These are phyloP conservation scores for Prunus campanulata DNA, from an alignment of 306 rosid genomes.

Conservation along the genomic window DNA sequence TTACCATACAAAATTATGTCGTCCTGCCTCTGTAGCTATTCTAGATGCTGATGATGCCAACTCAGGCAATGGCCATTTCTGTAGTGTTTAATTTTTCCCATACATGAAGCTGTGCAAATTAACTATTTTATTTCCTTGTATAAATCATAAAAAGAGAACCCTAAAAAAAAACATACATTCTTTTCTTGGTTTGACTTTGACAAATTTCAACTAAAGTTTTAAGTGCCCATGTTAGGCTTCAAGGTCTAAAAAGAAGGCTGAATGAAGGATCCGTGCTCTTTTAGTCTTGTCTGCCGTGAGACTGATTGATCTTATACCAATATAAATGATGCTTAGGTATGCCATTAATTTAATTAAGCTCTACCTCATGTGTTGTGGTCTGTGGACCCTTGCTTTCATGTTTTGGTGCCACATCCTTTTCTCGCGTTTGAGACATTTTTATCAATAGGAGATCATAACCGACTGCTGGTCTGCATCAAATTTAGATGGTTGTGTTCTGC, in stretches of 20 bases:
- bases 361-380: constrained; percentile 6
- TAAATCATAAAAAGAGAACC: neutral
- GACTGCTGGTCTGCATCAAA: constrained; percentile 12
- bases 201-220: neutral
- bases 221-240: neutral
- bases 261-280: neutral
- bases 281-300: constrained; percentile 4
- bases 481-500: neutral
- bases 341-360: neutral
- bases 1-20: neutral
- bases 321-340: neutral
- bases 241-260: neutral
- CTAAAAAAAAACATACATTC: neutral
- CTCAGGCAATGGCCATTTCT: constrained; percentile 4
- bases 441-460: neutral
- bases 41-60: constrained; percentile 1
- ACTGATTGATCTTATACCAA: neutral
- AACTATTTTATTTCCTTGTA: neutral
- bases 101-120: too few species aligned
- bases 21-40: neutral
- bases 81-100: neutral
- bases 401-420: neutral
- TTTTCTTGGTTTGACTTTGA: neutral
- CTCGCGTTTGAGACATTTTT: neutral
- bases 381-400: constrained; percentile 2